Evolutionary conservation across 768 basidiomycete genomes (phyloP).

Genomic region (Austroboletus festivus): DNA sequence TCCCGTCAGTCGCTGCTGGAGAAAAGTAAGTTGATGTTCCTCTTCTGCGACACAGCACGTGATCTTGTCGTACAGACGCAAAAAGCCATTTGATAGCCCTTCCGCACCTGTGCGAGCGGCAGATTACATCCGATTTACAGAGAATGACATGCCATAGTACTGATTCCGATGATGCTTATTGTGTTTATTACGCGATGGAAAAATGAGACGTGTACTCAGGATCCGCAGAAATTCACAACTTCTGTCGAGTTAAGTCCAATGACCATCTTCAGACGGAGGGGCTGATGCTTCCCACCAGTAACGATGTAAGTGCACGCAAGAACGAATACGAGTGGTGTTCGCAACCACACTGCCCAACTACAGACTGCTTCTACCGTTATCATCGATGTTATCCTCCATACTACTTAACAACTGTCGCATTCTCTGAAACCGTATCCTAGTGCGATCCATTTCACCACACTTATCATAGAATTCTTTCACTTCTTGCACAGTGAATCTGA

Average conservation of each 20-base stretch:
- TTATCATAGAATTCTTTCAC: slow-evolving; percentile 76
- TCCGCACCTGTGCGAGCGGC: slow-evolving; percentile 73
- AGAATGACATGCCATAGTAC: slow-evolving; percentile 47
- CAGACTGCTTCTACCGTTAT: not conserved
- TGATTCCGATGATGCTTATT: not conserved
- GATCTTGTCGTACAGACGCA: slow-evolving; percentile 46
- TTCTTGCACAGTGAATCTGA: slow-evolving; percentile 70
- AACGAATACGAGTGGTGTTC: too few species aligned
- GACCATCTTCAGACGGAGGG: too few species aligned
- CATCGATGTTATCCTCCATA: slow-evolving; percentile 19
- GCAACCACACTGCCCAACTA: slow-evolving; percentile 6
- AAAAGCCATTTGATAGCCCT: slow-evolving; percentile 76
- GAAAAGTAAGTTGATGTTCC: slow-evolving; percentile 63
- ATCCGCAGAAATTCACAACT: too few species aligned
- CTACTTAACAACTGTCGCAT: slow-evolving; percentile 54
- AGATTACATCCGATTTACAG: slow-evolving; percentile 63
- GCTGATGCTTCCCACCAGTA: too few species aligned
- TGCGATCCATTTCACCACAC: slow-evolving; percentile 67
- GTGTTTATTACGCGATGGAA: slow-evolving; percentile 3
- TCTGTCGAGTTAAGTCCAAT: too few species aligned
- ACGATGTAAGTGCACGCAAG: too few species aligned
- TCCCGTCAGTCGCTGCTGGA: slow-evolving; percentile 94
- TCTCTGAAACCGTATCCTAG: slow-evolving; percentile 59
- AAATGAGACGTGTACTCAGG: too few species aligned
- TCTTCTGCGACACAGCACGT: not conserved